These are phyloP conservation scores for Lentithecium fluviatile DNA, from an alignment of 495 filamentous ascomycete genomes.

Conservation along the genomic window DNA sequence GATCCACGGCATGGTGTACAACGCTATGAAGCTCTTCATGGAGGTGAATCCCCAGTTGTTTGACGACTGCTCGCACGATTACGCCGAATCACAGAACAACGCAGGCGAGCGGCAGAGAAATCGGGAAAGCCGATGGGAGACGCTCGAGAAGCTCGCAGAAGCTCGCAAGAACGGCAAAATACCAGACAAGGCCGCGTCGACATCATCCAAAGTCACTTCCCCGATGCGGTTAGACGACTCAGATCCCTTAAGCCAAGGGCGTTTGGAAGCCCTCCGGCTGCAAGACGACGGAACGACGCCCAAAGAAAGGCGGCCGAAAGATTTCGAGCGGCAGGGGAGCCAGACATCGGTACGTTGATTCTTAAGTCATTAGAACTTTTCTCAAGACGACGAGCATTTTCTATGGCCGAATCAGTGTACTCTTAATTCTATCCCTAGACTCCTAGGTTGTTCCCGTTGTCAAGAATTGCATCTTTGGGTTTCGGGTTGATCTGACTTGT, in stretches of 20 bases:
- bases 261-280: constrained; percentile 78
- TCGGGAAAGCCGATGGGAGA: constrained; percentile 82
- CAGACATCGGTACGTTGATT: constrained; percentile 47
- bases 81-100: constrained; percentile 92
- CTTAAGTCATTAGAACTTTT: constrained; percentile 31
- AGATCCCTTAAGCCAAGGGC: constrained; percentile 72
- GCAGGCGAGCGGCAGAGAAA: constrained; percentile 73
- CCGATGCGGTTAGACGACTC: constrained; percentile 65
- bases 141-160: constrained; percentile 75
- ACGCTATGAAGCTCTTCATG: constrained; percentile 99
- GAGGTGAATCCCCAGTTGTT: constrained; percentile 99
- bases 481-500: constrained; percentile 36
- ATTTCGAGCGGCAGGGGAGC: constrained; percentile 43
- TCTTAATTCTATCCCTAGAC: constrained; percentile 36
- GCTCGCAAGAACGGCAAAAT: constrained; percentile 57
- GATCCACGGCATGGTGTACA: constrained; percentile 99
- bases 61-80: constrained; percentile 96
- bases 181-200: constrained; percentile 42
- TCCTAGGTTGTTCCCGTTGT: constrained; percentile 27
- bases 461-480: constrained; percentile 23
- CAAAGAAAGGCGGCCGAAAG: constrained; percentile 52
- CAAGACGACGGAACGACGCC: constrained; percentile 62
- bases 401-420: constrained; percentile 37
- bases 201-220: constrained; percentile 49
- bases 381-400: constrained; percentile 22